Conservation (phyloP, 352 stramenopile species). For the Phytophthora sp. region DNA sequence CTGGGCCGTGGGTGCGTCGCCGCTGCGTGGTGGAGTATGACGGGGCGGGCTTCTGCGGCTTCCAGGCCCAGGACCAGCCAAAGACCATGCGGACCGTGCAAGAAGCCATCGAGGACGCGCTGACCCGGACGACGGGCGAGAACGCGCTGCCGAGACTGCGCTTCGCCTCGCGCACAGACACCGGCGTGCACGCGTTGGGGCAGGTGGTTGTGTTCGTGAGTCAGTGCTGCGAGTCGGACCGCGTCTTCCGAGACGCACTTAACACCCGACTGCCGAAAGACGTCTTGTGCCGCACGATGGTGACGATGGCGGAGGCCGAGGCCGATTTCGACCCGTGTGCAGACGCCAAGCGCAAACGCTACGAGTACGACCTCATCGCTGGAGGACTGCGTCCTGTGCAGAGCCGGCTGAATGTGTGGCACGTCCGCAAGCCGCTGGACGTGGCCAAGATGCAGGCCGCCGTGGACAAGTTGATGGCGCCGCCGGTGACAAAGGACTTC, state of each 20-base stretch:
- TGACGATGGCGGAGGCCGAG: slow-evolving; percentile 21
- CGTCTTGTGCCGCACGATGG: slow-evolving; percentile 51
- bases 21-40: slow-evolving; percentile 78
- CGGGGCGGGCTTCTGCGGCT: slow-evolving; percentile 76
- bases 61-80: slow-evolving; percentile 78
- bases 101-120: slow-evolving; percentile 70
- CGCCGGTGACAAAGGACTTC: slow-evolving; percentile 59
- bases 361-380: slow-evolving; percentile 66
- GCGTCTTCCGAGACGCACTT: slow-evolving; percentile 62
- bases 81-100: slow-evolving; percentile 67
- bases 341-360: slow-evolving; percentile 62
- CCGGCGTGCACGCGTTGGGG: slow-evolving; percentile 91
- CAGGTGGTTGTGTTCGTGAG: slow-evolving; percentile 93
- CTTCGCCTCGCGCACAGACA: slow-evolving; percentile 92
- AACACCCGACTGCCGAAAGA: slow-evolving; percentile 78
- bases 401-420: slow-evolving; percentile 62
- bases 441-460: slow-evolving; percentile 57
- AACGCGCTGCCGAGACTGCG: slow-evolving; percentile 66
- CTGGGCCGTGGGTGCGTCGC: slow-evolving; percentile 24
- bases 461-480: slow-evolving; percentile 30
- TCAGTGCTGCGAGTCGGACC: slow-evolving; percentile 48
- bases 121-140: slow-evolving; percentile 75
- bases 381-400: slow-evolving; percentile 57
- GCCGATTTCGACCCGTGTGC: slow-evolving; percentile 57
- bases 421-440: slow-evolving; percentile 64